Conservation (phyloP, 768 basidiomycete genomes). For the Boletus insuetus region DNA sequence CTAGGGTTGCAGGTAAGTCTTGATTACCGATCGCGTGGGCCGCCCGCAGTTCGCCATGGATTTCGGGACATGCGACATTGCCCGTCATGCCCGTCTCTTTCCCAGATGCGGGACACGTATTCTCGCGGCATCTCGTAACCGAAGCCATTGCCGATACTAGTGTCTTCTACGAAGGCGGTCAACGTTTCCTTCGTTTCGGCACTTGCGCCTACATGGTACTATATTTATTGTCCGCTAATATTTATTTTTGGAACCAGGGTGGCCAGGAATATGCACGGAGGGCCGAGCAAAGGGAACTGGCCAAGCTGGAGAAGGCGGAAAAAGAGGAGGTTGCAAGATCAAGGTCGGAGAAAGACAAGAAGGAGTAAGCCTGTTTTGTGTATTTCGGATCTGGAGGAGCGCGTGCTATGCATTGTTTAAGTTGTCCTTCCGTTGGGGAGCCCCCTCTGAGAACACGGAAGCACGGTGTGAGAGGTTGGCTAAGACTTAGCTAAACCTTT, state of each 20-base stretch:
- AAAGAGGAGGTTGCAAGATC: constrained; percentile 21
- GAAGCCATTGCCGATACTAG: constrained; percentile 1
- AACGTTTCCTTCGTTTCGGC: constrained; percentile 10
- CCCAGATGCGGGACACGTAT: constrained; percentile 7
- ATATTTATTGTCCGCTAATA: constrained; percentile 4
- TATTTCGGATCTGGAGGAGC: constrained; percentile 2
- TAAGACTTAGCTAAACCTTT: constrained; percentile 21
- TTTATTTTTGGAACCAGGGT: constrained; percentile 44
- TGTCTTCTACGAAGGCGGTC: neutral
- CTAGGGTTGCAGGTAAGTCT: constrained; percentile 67
- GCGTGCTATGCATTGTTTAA: constrained; percentile 4
- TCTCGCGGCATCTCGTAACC: constrained; percentile 11
- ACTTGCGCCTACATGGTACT: constrained; percentile 1
- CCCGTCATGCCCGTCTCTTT: neutral
- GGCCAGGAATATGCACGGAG: constrained; percentile 84
- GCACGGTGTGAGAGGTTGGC: constrained; percentile 1
- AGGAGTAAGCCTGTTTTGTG: constrained; percentile 17
- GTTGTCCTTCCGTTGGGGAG: neutral
- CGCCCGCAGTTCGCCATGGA: neutral
- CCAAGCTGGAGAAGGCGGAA: constrained; percentile 38
- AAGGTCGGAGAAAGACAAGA: constrained; percentile 30
- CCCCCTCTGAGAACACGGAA: neutral
- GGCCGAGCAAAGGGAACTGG: constrained; percentile 46
- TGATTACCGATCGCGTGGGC: neutral
- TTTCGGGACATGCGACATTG: constrained; percentile 2